Base-by-base conservation (phyloP, 2,329 filamentous ascomycete genomes). In the Blastomyces parvus region DNA sequence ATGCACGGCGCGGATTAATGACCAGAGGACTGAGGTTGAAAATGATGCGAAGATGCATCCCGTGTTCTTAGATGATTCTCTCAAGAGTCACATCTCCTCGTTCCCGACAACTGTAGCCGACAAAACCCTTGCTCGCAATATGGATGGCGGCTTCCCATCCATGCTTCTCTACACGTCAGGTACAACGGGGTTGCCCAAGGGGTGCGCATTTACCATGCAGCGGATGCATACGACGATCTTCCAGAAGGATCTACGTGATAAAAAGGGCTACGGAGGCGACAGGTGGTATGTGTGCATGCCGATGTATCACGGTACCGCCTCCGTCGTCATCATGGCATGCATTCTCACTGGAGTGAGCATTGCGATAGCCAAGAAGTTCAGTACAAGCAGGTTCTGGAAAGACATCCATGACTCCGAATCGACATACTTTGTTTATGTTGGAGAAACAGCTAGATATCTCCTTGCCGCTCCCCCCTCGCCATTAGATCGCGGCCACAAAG, bases 211-310 rank as follows among this genome's bases (percentile, higher is more conserved):
- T 67, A 83, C 83, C 22, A 80, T 82, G 9, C 74, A 77, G 2
- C 79, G 82, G 55, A 70, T 81, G 6, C 78, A 78, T 58, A 69
- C 67, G 0, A 67, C 79, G 9, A 73, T 76, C 1, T 68, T 69
- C 14, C 68, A 76, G 1, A 76, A 79, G 1, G 67, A 70, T 6
- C 68, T 75, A 58, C 61, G 65, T 9, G 71, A 75, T 42, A 69
- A 62, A 9, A 67, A 64, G 0, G 72, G 73, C 1, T 71, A 72
- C 0, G 67, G 63, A 9, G 72, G 73, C 0, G 86, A 90, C 71
- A 78, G 86, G 33, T 90, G 86, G 82, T 91, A 91, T 70, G 83
- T 86, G 70, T 89, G 87, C 73, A 91, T 91, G 88, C 88, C 84
- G 0, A 77, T 90, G 40, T 91, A 91, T 70, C 89, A 92, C 72